Evolutionary conservation across 1,139 yeast species (phyloP), one percentile per base, ranked within the genome.

Genomic region (Yamadazyma aaseri): DNA sequence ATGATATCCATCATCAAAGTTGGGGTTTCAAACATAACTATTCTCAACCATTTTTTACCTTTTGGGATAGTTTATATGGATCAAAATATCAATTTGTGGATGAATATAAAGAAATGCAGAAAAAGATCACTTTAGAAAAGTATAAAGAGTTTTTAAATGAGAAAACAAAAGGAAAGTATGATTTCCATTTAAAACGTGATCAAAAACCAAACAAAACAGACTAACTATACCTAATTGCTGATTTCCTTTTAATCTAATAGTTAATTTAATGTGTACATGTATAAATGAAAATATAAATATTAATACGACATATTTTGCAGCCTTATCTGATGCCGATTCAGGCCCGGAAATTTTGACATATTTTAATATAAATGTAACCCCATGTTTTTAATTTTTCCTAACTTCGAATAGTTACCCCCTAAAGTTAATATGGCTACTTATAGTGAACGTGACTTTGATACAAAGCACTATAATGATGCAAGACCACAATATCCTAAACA

Each of bases 1-100:
- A 92, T 56, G 98, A 92, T 61, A 89, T 92, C 48, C 98, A 92
- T 57, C 98, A 92, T 63, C 98, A 92, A 66, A 79, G 79, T 49
- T 92, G 94, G 75, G 98, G 98, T 21, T 82, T 92, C 62, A 89
- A 87, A 66, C 81, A 82, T 42, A 92, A 92, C 64, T 92, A 81
- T 53, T 82, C 95, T n/a, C 98, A 92, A 66, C 98, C 98, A 6
- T 92, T 90, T 65, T 92, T 92, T 63, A 83, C 90, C 3, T 79
- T 87, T 53, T 92, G 98, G 98, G 98, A 92, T 60, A 62, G 63
- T 35, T 45, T 81, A 36, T 73, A 76, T 40, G 76, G 79, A 37
- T 86, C 97, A 2, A 79, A 82, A 54, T 89, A 81, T 61, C 69
- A 77, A 49, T 86, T 81, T 39, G 68, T 81, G 40, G 74, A 78